Base-by-base conservation (phyloP, 23 red algal genomes). In the Gracilaria caudata region DNA sequence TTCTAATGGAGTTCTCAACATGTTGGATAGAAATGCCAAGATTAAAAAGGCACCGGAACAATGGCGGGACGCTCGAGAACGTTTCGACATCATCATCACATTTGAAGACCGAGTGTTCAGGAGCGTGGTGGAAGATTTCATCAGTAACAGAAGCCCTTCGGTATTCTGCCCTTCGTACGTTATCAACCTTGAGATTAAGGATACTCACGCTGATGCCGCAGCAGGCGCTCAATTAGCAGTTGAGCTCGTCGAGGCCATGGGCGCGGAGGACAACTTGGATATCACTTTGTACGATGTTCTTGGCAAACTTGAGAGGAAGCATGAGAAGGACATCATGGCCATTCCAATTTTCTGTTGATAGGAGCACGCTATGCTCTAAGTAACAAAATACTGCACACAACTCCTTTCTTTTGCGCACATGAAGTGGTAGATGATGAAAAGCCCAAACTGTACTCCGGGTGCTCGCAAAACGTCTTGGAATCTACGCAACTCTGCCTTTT, bases 81-180 rank as follows among this genome's bases (percentile, higher is more conserved):
- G 86, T 20, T 92, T 92, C 80, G 94, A 97, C 56, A 60, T 97
- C 40, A 88, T 97, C 43, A 80, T 97, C 35, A 72, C 88, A 2
- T 97, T 97, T 65, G 94, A 97, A 70, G 94, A 92, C 25, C 73
- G 94, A 16, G 94, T 97, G 17, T 97, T 97, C 51, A 58, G 87
- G 10, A 83, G 88, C 25, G 89, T 97, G 23, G 57, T 97, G 36
- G 94, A 97, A 9, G 89, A 97, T 81, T 97, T 88, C 43, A 73
- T 87, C 36, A 55, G 57, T 17, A 94, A 87, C 82, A 39, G 94
- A 64, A 79, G 81, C 58, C 80, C 89, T 30, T 77, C 83, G 9
- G 86, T 84, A 3, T 97, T 92, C 30, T 28, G 59, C 21, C 89
- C 86, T 10, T 79, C 81, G 26, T 83, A 97, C 43, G 68, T 97